phyloP scores from a whole-genome alignment of 352 stramenopile species.

The Phytophthora aleatoria region DNA sequence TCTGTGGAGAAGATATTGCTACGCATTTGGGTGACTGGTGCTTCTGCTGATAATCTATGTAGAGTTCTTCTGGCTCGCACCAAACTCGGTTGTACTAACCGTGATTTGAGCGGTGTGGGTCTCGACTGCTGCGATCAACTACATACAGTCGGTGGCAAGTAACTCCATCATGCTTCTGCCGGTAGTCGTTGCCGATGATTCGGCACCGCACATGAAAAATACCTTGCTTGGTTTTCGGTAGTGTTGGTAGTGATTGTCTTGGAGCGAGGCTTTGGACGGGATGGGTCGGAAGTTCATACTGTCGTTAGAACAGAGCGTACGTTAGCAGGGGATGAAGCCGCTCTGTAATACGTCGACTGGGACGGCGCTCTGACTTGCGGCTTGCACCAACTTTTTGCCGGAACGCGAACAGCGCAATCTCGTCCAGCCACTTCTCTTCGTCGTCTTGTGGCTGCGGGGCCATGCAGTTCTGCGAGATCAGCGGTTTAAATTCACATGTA shows the following conservation, averaged over 20 bases:
- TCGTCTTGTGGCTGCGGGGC: conserved; percentile 11
- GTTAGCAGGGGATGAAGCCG: conserved; percentile 6
- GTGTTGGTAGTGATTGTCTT: background rate
- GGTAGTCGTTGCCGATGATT: background rate
- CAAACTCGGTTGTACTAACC: background rate
- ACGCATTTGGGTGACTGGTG: background rate
- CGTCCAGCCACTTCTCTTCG: conserved; percentile 30
- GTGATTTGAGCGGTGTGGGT: background rate
- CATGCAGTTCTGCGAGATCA: background rate
- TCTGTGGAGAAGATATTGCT: background rate
- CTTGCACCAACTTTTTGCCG: conserved; percentile 18
- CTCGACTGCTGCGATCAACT: conserved; percentile 1
- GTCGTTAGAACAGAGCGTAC: conserved; percentile 13
- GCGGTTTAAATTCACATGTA: background rate
- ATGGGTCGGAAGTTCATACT: background rate
- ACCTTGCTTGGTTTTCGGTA: background rate
- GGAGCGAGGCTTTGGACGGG: background rate
- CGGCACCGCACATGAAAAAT: background rate
- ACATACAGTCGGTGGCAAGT: background rate
- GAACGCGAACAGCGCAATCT: conserved; percentile 26
- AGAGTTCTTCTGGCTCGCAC: background rate
- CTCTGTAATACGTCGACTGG: conserved; percentile 1
- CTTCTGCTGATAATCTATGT: background rate
- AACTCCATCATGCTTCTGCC: background rate
- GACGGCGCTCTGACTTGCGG: conserved; percentile 11